phyloP scores from a whole-genome alignment of 1,284 basidiomycete genomes.

The Cronartium quercuum region DNA sequence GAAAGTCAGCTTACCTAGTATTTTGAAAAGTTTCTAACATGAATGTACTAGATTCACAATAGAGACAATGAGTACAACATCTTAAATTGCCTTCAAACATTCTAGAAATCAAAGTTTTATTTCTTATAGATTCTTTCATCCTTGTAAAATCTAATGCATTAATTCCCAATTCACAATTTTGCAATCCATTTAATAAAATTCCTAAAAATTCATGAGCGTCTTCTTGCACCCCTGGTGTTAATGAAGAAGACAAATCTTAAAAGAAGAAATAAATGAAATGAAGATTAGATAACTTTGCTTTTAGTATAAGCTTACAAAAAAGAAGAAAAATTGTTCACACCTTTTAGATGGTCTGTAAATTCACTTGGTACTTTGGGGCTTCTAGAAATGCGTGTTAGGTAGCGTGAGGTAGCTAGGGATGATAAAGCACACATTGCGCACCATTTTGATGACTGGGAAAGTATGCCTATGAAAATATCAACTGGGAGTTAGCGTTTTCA shows the following conservation, averaged over 20 bases:
- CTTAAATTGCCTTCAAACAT: neutral
- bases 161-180: neutral
- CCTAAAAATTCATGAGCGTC: neutral
- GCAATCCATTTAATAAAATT: neutral
- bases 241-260: neutral
- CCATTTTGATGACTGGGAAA: neutral
- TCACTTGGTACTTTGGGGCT: neutral
- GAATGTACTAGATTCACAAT: neutral
- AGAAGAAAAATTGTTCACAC: neutral
- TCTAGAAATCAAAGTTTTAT: neutral
- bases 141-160: neutral
- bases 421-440: neutral
- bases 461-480: neutral
- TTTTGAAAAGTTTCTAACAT: neutral
- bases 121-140: neutral
- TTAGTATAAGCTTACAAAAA: neutral
- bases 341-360: neutral
- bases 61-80: neutral
- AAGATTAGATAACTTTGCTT: no score
- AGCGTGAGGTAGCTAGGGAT: neutral
- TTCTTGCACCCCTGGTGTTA: neutral
- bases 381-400: neutral
- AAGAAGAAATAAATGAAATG: neutral
- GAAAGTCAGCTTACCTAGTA: neutral
- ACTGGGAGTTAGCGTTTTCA: neutral